Evolutionary conservation across 352 stramenopile species (phyloP), one percentile per base, ranked within the genome.

Genomic region (Globisporangium okanoganense): DNA sequence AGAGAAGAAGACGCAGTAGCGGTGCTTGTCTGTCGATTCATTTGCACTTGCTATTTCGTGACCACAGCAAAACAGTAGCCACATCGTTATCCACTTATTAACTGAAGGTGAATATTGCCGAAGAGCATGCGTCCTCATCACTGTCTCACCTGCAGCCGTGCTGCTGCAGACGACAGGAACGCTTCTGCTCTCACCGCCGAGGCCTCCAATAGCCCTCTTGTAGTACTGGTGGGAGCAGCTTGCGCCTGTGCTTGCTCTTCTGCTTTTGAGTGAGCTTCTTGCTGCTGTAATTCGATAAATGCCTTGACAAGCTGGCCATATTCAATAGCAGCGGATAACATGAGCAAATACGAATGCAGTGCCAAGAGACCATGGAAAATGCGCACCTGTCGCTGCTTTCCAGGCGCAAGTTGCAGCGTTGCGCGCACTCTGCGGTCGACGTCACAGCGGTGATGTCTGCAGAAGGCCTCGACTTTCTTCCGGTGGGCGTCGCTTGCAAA

Each of bases 401-500:
- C 55, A 2, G 72, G 27, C n/a, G 58, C 18, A 9, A 90, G 52
- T 48, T 67, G 78, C 29, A 92, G 65, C 52, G 78, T 61, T 2
- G 57, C 29, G 13, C 83, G 70, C n/a, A 56, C 35, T 33, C 72
- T 33, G 18, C 72, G 75, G 44, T 73, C 61, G 5, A 69, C 65
- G 59, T 90, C 83, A 58, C 80, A 87, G n/a, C 73, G 73, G 51
- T 90, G 57, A 6, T 70, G 57, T 38, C 64, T 64, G 45, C 83
- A 92, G 55, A 92, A 92, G 1, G 53, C 27, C 12, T 83, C 58
- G 25, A 92, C 64, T 3, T 63, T 47, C 38, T 66, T 66, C 5
- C 58, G 65, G 38, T 92, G 83, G 1, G 25, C 22, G 8, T 67
- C 44, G 8, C 70, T 66, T 8, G 59, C 67, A 44, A 74, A 77